Evolutionary conservation across 495 filamentous ascomycete genomes (phyloP), one percentile per base, ranked within the genome.

Genomic region (Talaromyces liani): DNA sequence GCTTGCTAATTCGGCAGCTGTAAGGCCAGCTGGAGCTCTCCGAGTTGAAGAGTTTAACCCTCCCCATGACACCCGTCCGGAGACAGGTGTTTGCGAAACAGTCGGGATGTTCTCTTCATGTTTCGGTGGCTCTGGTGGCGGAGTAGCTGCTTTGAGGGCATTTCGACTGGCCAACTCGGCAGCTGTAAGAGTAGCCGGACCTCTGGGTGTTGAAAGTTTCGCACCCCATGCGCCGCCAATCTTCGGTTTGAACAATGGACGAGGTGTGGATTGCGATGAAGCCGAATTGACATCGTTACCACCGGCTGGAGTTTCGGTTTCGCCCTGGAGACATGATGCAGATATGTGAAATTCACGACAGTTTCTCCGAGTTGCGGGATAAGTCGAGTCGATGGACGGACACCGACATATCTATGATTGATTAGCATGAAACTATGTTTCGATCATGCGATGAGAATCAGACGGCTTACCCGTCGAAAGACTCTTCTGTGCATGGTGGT

Each of bases 401-500:
- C 60, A 53, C 45, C 60, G 60, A 53, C 45, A 54, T 51, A 62
- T 62, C 60, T 62, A 53, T 18, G 49, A 2, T 22, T n/a, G 8
- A 24, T 59, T 33, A 31, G 18, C 57, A n/a, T 41, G 57, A 12
- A n/a, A 18, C 27, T 12, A 12, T 12, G 9, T 1, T 36, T 12
- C 29, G 6, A 12, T 12, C 18, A 22, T 25, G n/a, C 29, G 18
- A 22, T 6, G 6, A 18, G 29, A 7, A n/a, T 1, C 18, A 16
- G 25, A 24, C 1, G 27, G 22, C 60, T 54, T n/a, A 62, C 60
- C 27, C 41, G 60, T 62, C 60, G 27, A 33, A 31, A 53, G n/a
- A 49, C 60, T 29, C 60, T 62, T 24, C 60, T 62, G 39, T 62
- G 60, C 60, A 62, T 62, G 41, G 51, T 62, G 16, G 25, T 54